phyloP scores from a whole-genome alignment of 495 filamentous ascomycete species.

The Aspergillus sclerotioniger region DNA sequence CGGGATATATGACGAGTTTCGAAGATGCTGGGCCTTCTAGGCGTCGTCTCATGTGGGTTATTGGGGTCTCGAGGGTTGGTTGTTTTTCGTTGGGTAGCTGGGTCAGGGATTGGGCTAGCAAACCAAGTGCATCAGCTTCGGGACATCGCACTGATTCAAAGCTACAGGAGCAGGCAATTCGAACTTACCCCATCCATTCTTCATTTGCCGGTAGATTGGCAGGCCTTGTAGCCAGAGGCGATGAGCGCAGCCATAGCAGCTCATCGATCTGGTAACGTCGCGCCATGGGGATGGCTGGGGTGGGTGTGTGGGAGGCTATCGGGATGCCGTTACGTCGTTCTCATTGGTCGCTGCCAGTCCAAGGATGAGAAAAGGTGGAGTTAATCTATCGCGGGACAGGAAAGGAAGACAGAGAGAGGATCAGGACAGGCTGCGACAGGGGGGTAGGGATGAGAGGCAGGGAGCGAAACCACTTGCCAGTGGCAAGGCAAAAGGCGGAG shows the following conservation, averaged over 20 bases:
- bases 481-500: slow-evolving; percentile 33
- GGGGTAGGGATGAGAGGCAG: not conserved
- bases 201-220: slow-evolving; percentile 77
- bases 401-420: not conserved
- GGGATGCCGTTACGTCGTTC: slow-evolving; percentile 25
- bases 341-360: slow-evolving; percentile 32
- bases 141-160: slow-evolving; percentile 1
- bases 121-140: slow-evolving; percentile 26
- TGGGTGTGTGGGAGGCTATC: slow-evolving; percentile 29
- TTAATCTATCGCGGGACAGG: slow-evolving; percentile 1
- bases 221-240: slow-evolving; percentile 83
- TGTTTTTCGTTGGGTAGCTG: slow-evolving; percentile 48
- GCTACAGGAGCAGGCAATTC: slow-evolving; percentile 9
- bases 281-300: slow-evolving; percentile 43
- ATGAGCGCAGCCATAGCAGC: slow-evolving; percentile 73
- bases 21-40: slow-evolving; percentile 57
- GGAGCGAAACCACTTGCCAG: slow-evolving; percentile 8
- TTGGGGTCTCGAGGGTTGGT: slow-evolving; percentile 44
- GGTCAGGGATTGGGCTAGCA: slow-evolving; percentile 44
- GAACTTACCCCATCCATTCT: slow-evolving; percentile 95
- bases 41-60: slow-evolving; percentile 35
- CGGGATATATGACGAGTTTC: slow-evolving; percentile 62
- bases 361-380: slow-evolving; percentile 8
- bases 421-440: not conserved
- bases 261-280: slow-evolving; percentile 76